Evolutionary conservation across 306 rosid species (phyloP).

Genomic region (Astragalus membranaceus): DNA sequence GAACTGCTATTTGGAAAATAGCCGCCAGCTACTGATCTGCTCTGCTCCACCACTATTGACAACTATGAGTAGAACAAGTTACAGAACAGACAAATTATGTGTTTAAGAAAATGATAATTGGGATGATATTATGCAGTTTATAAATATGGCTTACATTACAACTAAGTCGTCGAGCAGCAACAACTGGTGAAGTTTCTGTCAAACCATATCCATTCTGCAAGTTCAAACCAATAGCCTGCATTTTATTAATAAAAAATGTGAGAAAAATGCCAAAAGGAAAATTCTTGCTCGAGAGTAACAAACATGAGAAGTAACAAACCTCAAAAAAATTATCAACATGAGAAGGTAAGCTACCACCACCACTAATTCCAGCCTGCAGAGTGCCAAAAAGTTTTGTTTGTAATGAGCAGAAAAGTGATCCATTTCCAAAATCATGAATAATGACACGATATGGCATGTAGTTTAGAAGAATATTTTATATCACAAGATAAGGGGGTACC

Average conservation of each 20-base stretch:
- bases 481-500: neutral
- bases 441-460: neutral
- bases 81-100: neutral
- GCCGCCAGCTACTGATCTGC: too few species aligned
- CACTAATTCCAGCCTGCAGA: slow-evolving; percentile 89
- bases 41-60: too few species aligned
- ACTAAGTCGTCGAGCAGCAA: slow-evolving; percentile 66
- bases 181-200: slow-evolving; percentile 85
- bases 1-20: too few species aligned
- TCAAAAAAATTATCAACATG: slow-evolving; percentile 83
- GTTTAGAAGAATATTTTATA: neutral
- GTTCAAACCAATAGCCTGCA: slow-evolving; percentile 81
- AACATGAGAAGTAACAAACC: slow-evolving; percentile 38
- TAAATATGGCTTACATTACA: slow-evolving; percentile 56
- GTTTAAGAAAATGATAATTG: neutral
- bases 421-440: slow-evolving; percentile 8
- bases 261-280: neutral
- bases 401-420: slow-evolving; percentile 16
- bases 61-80: neutral
- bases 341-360: slow-evolving; percentile 83
- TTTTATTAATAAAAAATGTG: neutral
- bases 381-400: slow-evolving; percentile 24
- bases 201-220: slow-evolving; percentile 94
- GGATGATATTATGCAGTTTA: slow-evolving; percentile 4
- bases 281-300: neutral